phyloP scores from a whole-genome alignment of 768 basidiomycete species.

The Hypholoma fasciculare region DNA sequence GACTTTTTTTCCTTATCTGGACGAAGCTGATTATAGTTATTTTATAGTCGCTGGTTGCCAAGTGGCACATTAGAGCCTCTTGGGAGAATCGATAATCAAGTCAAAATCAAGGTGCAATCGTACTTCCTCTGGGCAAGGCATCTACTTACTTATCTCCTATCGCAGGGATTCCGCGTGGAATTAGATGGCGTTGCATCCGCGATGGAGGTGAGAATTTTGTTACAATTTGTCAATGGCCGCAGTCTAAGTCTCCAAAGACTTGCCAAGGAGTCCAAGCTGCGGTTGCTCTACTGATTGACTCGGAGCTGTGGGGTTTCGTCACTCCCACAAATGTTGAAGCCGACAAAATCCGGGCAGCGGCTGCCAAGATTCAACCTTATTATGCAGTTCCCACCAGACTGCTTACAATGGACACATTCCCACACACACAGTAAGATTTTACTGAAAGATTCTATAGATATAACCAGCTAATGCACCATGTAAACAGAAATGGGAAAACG shows the following conservation, averaged over 20 bases:
- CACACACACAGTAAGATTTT: constrained; percentile 47
- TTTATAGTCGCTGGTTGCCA: constrained; percentile 43
- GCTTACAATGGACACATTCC: constrained; percentile 44
- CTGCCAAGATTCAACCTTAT: constrained; percentile 55
- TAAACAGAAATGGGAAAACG: constrained; percentile 45
- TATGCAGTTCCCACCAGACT: constrained; percentile 57
- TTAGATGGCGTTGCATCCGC: constrained; percentile 61
- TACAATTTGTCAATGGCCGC: neutral
- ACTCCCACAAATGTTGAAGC: constrained; percentile 37
- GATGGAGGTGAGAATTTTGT: constrained; percentile 45
- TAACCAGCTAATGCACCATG: constrained; percentile 3
- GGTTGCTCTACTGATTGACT: constrained; percentile 50
- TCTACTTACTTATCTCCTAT: neutral
- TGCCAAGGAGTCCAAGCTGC: constrained; percentile 44
- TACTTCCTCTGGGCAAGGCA: neutral
- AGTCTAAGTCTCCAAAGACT: constrained; percentile 27
- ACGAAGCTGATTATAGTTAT: constrained; percentile 4
- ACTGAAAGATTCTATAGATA: neutral
- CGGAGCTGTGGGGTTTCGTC: constrained; percentile 56
- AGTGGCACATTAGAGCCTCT: constrained; percentile 58
- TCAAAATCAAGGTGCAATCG: constrained; percentile 53
- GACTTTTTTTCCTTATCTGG: neutral
- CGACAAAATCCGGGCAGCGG: constrained; percentile 42
- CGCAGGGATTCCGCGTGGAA: constrained; percentile 62
- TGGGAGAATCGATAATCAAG: constrained; percentile 63